Evolutionary conservation across 768 basidiomycete species (phyloP).

Genomic region (Grammothele lineata): DNA sequence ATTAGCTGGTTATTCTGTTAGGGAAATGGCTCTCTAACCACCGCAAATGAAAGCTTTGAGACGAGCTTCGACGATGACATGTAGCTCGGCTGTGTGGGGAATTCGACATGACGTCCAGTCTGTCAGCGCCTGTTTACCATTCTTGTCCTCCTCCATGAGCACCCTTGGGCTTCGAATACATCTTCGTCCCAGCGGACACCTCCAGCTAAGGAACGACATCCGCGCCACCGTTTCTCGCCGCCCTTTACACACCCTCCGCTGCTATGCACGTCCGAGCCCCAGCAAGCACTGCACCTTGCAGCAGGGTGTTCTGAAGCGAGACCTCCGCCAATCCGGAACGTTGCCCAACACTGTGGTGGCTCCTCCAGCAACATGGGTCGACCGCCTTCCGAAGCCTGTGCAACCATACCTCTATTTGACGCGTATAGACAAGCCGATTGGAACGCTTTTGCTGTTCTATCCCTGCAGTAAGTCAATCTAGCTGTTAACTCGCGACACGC

Average conservation of each 20-base stretch:
- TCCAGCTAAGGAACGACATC: too few species aligned
- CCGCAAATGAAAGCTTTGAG: too few species aligned
- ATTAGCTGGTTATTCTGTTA: too few species aligned
- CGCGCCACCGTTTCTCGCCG: not conserved
- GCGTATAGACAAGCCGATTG: slow-evolving; percentile 94
- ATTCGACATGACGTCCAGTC: too few species aligned
- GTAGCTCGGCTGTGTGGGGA: too few species aligned
- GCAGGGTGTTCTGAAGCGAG: not conserved
- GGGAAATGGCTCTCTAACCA: too few species aligned
- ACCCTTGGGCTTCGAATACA: not conserved
- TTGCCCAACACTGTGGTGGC: slow-evolving; percentile 8
- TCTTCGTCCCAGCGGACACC: not conserved
- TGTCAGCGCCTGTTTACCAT: not conserved
- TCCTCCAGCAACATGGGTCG: slow-evolving; percentile 54
- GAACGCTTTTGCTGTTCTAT: slow-evolving; percentile 85
- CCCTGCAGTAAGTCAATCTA: slow-evolving; percentile 83
- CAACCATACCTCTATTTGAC: slow-evolving; percentile 84
- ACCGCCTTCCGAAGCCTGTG: slow-evolving; percentile 51
- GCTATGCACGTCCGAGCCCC: not conserved
- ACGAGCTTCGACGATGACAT: too few species aligned
- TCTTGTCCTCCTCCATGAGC: slow-evolving; percentile 4
- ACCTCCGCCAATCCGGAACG: slow-evolving; percentile 10
- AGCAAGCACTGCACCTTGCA: not conserved
- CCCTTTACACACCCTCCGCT: not conserved
- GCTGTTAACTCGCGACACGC: too few species aligned